A percentile compares a stretch with the other conserved stretches of the same genome.
Conservation (phyloP, 2,329 filamentous ascomycete species). For the Alternaria brassicae region DNA sequence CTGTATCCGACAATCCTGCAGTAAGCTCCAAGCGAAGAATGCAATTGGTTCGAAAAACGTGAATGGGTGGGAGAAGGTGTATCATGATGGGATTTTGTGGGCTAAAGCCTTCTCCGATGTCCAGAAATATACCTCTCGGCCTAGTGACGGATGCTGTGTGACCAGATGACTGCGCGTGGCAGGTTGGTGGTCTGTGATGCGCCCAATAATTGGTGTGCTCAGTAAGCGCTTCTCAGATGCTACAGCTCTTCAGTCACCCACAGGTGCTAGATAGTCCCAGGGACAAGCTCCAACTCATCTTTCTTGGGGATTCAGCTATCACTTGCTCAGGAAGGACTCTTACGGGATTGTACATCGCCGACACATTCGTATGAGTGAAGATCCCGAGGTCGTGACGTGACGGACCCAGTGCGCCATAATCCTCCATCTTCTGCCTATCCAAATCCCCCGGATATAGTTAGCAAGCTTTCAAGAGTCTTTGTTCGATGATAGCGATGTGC, state of each 20-base stretch:
- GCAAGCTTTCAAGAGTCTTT: background rate
- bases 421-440: background rate
- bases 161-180: slow-evolving; percentile 9
- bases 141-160: slow-evolving; percentile 11
- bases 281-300: background rate
- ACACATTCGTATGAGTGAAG: background rate
- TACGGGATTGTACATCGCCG: background rate
- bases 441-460: background rate
- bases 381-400: background rate
- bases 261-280: background rate
- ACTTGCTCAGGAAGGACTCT: background rate
- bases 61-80: slow-evolving; percentile 12
- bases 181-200: slow-evolving; percentile 1
- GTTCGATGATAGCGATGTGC: background rate
- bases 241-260: background rate
- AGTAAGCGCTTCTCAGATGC: background rate
- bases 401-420: background rate
- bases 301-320: background rate
- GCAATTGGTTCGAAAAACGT: background rate
- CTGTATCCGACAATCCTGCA: background rate
- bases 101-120: slow-evolving; percentile 10
- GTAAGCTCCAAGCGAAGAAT: background rate
- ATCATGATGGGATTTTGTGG: slow-evolving; percentile 14
- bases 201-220: background rate
- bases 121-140: background rate